Evolutionary conservation across 2,329 filamentous ascomycete genomes (phyloP).

Genomic region (Aspergillus sp.): DNA sequence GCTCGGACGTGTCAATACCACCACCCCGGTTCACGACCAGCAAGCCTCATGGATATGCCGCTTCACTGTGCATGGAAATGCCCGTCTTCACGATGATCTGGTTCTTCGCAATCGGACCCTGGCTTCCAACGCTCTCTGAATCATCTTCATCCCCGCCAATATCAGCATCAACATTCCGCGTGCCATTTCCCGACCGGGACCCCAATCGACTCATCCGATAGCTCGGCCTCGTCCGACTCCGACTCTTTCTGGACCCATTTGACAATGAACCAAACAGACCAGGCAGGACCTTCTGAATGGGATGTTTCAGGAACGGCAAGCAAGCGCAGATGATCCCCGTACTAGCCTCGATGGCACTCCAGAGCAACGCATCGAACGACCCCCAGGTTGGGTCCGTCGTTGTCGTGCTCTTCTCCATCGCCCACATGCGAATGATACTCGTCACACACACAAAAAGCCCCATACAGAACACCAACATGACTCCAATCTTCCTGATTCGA

Average conservation of each 20-base stretch:
- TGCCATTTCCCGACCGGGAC: background rate
- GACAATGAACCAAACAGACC: conserved; percentile 1
- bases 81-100: conserved; percentile 11
- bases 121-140: conserved; percentile 7
- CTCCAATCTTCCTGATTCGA: conserved; percentile 1
- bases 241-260: background rate
- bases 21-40: too few relatives aligned
- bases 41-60: background rate
- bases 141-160: background rate
- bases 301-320: conserved; percentile 10
- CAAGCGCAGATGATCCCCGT: conserved; percentile 14
- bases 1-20: background rate
- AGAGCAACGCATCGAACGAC: conserved; percentile 6
- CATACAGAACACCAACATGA: conserved; percentile 11
- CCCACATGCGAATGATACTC: conserved; percentile 8
- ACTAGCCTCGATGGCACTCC: conserved; percentile 13
- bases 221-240: background rate
- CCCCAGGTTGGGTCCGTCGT: conserved; percentile 6
- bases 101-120: conserved; percentile 4
- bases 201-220: conserved; percentile 6
- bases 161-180: background rate
- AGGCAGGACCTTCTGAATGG: conserved; percentile 1
- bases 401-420: conserved; percentile 7
- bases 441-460: conserved; percentile 9
- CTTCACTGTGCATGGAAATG: conserved; percentile 8